Percentiles rank a stretch among this genome's conserved stretches.
Conservation (phyloP, 805 yeast species). For the Saturnispora galanensis region DNA sequence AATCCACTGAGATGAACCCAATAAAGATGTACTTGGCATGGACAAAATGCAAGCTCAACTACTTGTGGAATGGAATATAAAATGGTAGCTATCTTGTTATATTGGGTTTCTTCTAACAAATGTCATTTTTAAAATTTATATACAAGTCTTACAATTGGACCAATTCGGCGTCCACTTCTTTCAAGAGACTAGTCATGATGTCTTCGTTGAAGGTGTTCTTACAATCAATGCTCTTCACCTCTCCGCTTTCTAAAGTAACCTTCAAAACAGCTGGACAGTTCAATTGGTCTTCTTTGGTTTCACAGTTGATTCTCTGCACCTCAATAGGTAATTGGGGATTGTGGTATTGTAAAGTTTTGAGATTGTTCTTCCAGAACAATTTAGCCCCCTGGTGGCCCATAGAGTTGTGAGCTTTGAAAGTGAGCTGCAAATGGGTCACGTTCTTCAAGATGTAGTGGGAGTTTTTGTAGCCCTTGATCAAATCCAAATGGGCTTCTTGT, state of each 20-base stretch:
- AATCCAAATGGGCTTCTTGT: constrained; percentile 42
- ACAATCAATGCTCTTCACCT: constrained; percentile 40
- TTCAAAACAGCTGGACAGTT: constrained; percentile 38
- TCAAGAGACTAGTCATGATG: constrained; percentile 49
- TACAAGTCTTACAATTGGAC: constrained; percentile 20
- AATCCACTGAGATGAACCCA: no score
- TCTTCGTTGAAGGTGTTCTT: constrained; percentile 36
- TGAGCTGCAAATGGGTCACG: constrained; percentile 37
- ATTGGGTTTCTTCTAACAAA: no score
- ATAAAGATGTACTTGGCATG: no score
- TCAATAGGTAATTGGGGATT: constrained; percentile 61
- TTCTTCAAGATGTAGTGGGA: constrained; percentile 29
- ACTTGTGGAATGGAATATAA: no score
- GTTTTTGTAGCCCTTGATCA: constrained; percentile 39
- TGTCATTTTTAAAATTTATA: neutral
- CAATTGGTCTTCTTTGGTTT: constrained; percentile 32
- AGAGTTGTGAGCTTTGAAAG: constrained; percentile 36
- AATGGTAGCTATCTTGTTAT: no score
- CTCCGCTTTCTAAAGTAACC: constrained; percentile 31
- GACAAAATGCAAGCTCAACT: no score
- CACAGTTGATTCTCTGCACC: constrained; percentile 44
- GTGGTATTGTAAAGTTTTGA: constrained; percentile 75
- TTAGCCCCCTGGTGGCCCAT: constrained; percentile 60
- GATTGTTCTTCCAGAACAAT: constrained; percentile 62
- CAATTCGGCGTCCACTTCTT: constrained; percentile 39